Conservation (phyloP, 352 stramenopile genomes). For the Globisporangium parvum region DNA sequence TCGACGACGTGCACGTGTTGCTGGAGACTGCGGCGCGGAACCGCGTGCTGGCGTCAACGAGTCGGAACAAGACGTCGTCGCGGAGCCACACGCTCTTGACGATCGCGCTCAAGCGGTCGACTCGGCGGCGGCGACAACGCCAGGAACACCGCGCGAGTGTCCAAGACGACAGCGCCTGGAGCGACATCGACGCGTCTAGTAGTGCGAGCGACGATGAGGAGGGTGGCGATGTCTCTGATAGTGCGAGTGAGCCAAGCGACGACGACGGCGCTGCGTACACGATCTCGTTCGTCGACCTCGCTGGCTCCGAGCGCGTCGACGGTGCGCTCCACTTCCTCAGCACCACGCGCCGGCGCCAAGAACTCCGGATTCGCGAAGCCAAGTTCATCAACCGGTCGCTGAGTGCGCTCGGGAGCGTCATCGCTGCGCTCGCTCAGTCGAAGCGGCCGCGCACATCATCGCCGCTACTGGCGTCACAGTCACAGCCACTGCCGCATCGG, state of each 20-base stretch:
- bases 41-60: slow-evolving; percentile 46
- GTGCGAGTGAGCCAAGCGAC: not conserved
- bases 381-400: slow-evolving; percentile 80
- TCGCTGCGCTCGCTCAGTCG: slow-evolving; percentile 39
- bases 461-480: not conserved
- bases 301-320: slow-evolving; percentile 59
- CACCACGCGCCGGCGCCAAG: slow-evolving; percentile 38
- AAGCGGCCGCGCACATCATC: not conserved
- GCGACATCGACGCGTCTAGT: not conserved
- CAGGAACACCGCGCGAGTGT: not conserved
- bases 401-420: slow-evolving; percentile 60
- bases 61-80: slow-evolving; percentile 63
- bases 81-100: slow-evolving; percentile 67
- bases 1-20: slow-evolving; percentile 41
- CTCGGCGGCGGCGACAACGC: not conserved
- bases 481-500: slow-evolving; percentile 6
- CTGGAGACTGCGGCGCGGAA: slow-evolving; percentile 43
- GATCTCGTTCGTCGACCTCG: slow-evolving; percentile 69
- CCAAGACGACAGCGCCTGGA: not conserved
- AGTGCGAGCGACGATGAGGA: not conserved
- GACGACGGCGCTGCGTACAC: slow-evolving; percentile 18
- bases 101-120: slow-evolving; percentile 29
- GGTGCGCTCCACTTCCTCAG: slow-evolving; percentile 44
- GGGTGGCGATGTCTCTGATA: slow-evolving; percentile 8
- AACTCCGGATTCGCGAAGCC: slow-evolving; percentile 63